Conservation (phyloP, 257 asterid species). For the Plantago ovata region DNA sequence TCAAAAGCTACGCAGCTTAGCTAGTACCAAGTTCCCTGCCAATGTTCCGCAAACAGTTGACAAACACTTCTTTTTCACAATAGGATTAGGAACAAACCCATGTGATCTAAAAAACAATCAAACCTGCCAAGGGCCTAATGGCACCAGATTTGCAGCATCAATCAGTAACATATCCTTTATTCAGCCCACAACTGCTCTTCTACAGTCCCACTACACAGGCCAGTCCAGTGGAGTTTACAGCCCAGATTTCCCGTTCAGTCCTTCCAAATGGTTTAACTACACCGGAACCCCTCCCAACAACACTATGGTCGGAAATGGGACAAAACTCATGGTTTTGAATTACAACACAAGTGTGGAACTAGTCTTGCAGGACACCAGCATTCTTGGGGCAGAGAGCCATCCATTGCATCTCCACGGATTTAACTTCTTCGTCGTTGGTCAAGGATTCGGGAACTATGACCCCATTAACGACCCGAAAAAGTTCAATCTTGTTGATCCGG, state of each 20-base stretch:
- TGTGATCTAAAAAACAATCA: slow-evolving; percentile 22
- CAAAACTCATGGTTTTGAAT: slow-evolving; percentile 24
- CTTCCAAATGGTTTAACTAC: slow-evolving; percentile 31
- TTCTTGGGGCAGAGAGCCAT: slow-evolving; percentile 39
- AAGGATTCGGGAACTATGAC: slow-evolving; percentile 43
- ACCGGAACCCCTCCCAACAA: slow-evolving; percentile 31
- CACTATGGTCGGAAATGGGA: slow-evolving; percentile 27
- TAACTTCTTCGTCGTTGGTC: slow-evolving; percentile 41
- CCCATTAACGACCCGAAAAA: slow-evolving; percentile 26
- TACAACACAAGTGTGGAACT: slow-evolving; percentile 37
- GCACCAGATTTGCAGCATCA: slow-evolving; percentile 34
- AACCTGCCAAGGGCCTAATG: slow-evolving; percentile 42
- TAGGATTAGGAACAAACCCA: slow-evolving; percentile 34
- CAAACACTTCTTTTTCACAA: slow-evolving; percentile 29
- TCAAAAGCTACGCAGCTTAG: slow-evolving; percentile 27
- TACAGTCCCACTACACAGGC: slow-evolving; percentile 37
- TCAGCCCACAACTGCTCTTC: slow-evolving; percentile 31
- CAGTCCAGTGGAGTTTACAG: slow-evolving; percentile 25
- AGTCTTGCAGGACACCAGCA: slow-evolving; percentile 41
- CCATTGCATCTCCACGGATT: slow-evolving; percentile 54
- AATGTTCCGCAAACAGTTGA: slow-evolving; percentile 32
- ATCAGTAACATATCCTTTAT: slow-evolving; percentile 31
- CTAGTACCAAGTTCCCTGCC: slow-evolving; percentile 27
- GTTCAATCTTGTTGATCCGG: slow-evolving; percentile 47
- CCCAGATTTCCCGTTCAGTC: slow-evolving; percentile 28